phyloP scores from a whole-genome alignment of 768 basidiomycete species.

The Lentinus tigrinus region DNA sequence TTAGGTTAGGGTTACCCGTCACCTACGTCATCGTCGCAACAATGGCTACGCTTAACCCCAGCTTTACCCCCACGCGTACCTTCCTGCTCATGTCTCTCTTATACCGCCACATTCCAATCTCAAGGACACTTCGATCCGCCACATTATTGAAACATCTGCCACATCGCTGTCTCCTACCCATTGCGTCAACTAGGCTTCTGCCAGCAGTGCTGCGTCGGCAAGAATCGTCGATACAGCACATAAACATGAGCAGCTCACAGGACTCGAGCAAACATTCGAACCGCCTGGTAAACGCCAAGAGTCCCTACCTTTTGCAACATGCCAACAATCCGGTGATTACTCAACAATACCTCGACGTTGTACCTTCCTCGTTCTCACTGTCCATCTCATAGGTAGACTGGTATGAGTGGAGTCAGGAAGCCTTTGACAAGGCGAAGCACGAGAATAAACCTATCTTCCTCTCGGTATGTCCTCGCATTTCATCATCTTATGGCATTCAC shows the following conservation, averaged over 20 bases:
- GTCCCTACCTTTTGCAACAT: slow-evolving; percentile 27
- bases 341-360: background rate
- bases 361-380: background rate
- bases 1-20: no score
- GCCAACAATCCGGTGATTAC: slow-evolving; percentile 24
- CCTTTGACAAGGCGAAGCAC: slow-evolving; percentile 25
- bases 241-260: background rate
- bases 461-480: slow-evolving; percentile 20
- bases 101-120: no score
- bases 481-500: background rate
- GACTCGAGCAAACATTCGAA: slow-evolving; percentile 1
- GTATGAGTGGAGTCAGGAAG: slow-evolving; percentile 29
- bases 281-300: slow-evolving; percentile 20
- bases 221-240: background rate
- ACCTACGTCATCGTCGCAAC: no score
- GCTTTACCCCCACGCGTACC: no score
- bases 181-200: no score
- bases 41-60: no score
- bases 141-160: no score
- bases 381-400: slow-evolving; percentile 23
- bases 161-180: no score
- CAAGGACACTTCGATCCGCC: no score
- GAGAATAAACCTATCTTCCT: slow-evolving; percentile 37
- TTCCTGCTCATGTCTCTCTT: no score
- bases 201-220: no score